Evolutionary conservation across 2,329 filamentous ascomycete genomes (phyloP), one percentile per base, ranked within the genome.

Genomic region (Pestalotiopsis fici): DNA sequence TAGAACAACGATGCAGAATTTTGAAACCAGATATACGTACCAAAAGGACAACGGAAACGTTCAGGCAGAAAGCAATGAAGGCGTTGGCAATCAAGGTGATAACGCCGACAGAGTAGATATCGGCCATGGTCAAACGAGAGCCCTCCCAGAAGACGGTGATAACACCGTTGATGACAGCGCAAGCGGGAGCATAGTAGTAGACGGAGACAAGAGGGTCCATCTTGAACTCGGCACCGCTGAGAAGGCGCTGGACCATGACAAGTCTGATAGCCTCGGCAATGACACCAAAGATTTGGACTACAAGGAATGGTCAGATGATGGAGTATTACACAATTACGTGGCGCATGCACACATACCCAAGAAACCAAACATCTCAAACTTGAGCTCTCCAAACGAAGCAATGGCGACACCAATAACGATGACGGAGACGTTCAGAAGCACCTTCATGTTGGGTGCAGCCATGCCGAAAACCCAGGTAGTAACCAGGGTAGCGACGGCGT

Each of bases 151-250:
- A 83, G 64, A 93, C 77, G 69, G 92, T 90, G 59, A 93, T 89
- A 57, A 92, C 74, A 67, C 91, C 84, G 82, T 97, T 97, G 90
- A 95, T 95, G 73, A 91, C 79, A 65, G 93, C 92, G 80, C 93
- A 97, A 60, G 94, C 90, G 11, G 93, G 93, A 0, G 93, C 94
- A 77, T 94, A 97, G 84, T 97, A 97, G 87, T 96, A 96, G 39
- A 96, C 87, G 43, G 92, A 94, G 67, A 96, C 93, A 35, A 97
- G 86, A 47, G 93, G 93, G 76, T 96, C 93, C 93, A 97, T 96
- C 85, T 94, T 94, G 83, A 93, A 82, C 60, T 94, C 93, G 64
- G 92, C 87, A 28, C 88, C 91, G 78, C 90, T 93, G 60, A 97
- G 88, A 74, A 97, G 85, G 68, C 92, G 90, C 83, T 97, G 92